Base-by-base conservation (phyloP, 2,329 filamentous ascomycete species). In the Botrytis squamosa region DNA sequence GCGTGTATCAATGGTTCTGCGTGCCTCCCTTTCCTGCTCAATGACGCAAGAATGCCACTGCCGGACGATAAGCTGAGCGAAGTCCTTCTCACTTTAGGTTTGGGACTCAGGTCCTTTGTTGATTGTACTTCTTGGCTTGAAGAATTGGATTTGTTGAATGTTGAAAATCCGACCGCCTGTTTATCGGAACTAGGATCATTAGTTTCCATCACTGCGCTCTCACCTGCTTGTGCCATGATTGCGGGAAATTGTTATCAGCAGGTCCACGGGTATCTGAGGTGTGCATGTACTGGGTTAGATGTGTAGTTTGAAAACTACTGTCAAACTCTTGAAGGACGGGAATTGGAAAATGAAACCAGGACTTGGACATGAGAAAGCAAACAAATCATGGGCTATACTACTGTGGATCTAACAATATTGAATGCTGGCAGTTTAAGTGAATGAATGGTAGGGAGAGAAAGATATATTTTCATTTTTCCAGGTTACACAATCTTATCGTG, bases 1-100 rank as follows among this genome's bases (percentile, higher is more conserved):
- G 86, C 88, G 25, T 72, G 63, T 44, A 87, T 88, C 76, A 88
- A 88, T 49, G 90, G 85, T 78, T 92, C 89, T 73, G 86, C 86
- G 80, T 88, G 85, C 72, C 86, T 85, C 76, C 86, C 85, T 81
- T 91, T 92, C 75, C 86, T 87, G 77, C 68, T 77, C 22, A 77
- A 74, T 49, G 73, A 33, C 82, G 78, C 80, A 71, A 78, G 81
- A 71, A 82, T 77, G 78, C 77, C 80, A 44, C 85, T 83, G 33
- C 65, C 65, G 22, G 87, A 85, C 74, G 85, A 84, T 75, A 88
- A 80, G 75, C 80, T 83, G 76, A 83, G 85, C 44, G 81, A 79
- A 29, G 44, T 33, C 20, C 65, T 60, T 62, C 64, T 69, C 52
- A 42, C 33, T 73, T 52, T 70, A 9, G 42, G 4, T 70, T 62